Evolutionary conservation across 352 stramenopile genomes (phyloP).

Genomic region (Globisporangium iwayamae): DNA sequence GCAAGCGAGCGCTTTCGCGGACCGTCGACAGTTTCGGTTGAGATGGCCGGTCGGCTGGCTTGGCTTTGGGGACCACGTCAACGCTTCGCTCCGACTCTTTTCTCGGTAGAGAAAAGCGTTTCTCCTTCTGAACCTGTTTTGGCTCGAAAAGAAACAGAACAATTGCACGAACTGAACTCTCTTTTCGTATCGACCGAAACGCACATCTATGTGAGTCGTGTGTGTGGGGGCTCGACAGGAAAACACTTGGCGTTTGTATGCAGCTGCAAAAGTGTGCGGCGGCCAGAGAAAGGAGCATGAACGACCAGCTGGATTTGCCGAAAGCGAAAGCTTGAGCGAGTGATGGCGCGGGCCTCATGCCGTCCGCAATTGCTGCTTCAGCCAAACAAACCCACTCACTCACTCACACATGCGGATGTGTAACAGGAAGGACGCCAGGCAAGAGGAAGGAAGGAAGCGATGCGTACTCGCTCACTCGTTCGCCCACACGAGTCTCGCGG

Average conservation of each 20-base stretch:
- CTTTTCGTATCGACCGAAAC: not conserved
- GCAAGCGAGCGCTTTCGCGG: no score
- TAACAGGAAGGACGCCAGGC: no score
- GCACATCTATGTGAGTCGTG: not conserved
- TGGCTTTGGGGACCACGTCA: no score
- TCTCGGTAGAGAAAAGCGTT: no score
- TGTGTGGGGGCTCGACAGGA: not conserved
- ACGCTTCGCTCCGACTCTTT: no score
- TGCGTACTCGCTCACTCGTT: not conserved
- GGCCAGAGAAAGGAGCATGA: not conserved
- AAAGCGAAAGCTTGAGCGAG: conserved; percentile 7
- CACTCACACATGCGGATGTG: no score
- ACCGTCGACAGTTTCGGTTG: no score
- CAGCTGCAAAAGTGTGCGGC: not conserved
- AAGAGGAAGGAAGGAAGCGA: not conserved
- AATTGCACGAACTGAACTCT: not conserved
- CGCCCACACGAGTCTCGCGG: no score
- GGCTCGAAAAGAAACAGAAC: not conserved
- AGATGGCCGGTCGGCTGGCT: no score
- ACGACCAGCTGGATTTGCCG: conserved; percentile 9
- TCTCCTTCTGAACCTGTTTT: no score
- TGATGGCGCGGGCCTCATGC: conserved; percentile 6
- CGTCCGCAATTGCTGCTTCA: not conserved
- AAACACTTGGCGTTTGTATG: conserved; percentile 3
- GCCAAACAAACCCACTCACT: not conserved